These are phyloP conservation scores for Neurospora terricola DNA, from an alignment of 495 filamentous ascomycete genomes.

Conservation along the genomic window DNA sequence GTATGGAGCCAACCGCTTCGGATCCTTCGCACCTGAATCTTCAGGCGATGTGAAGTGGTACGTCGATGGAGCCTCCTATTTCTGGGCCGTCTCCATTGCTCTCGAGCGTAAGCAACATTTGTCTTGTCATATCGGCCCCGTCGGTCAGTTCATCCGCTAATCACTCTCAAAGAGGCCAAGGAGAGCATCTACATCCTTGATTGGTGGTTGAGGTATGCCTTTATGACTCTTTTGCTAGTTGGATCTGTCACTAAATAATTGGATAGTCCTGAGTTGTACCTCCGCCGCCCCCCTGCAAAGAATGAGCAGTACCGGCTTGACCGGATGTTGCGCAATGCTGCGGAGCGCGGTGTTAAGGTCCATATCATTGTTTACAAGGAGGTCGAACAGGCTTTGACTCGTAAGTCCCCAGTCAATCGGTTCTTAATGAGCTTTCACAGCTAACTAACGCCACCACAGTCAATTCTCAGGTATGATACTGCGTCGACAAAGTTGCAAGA, in stretches of 20 bases:
- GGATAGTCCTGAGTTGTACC: constrained; percentile 66
- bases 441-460: constrained; percentile 37
- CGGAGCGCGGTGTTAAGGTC: constrained; percentile 76
- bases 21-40: constrained; percentile 79
- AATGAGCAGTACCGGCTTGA: constrained; percentile 84
- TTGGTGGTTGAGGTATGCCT: constrained; percentile 64
- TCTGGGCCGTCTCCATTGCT: constrained; percentile 79
- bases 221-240: background rate
- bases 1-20: constrained; percentile 54
- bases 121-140: background rate
- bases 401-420: constrained; percentile 44
- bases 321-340: constrained; percentile 77
- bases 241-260: background rate
- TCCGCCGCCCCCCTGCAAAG: constrained; percentile 72
- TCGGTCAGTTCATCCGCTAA: constrained; percentile 9
- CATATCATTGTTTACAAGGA: constrained; percentile 97
- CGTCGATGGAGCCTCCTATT: constrained; percentile 86
- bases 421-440: background rate
- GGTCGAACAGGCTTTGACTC: constrained; percentile 72
- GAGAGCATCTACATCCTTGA: constrained; percentile 91
- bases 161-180: constrained; percentile 44
- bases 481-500: background rate
- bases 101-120: constrained; percentile 45
- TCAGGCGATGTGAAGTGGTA: constrained; percentile 91
- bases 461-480: constrained; percentile 43